These are phyloP conservation scores for Tetrahymena borealis DNA, from an alignment of 73 alveolate species.

Conservation along the genomic window DNA sequence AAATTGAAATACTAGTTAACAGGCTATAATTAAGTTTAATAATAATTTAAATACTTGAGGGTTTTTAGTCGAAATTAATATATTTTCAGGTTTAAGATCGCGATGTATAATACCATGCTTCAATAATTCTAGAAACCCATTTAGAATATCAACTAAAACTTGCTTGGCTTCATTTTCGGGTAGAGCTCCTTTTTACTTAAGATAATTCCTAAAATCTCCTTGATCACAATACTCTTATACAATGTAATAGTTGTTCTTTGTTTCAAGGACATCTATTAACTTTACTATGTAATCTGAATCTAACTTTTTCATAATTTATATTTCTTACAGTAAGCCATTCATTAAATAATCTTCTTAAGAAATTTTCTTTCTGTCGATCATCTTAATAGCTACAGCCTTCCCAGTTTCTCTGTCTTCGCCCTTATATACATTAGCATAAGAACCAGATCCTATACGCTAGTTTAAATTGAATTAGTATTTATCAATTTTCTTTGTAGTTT, in stretches of 20 bases:
- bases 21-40: neutral
- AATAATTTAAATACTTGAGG: neutral
- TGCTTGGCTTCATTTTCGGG: slow-evolving; percentile 29
- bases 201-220: slow-evolving; percentile 30
- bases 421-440: slow-evolving; percentile 23
- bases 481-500: neutral
- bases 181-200: neutral
- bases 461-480: neutral
- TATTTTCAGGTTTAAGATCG: slow-evolving; percentile 43
- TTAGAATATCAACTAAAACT: slow-evolving; percentile 13
- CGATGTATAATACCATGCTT: slow-evolving; percentile 42
- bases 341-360: slow-evolving; percentile 15
- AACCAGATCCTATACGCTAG: slow-evolving; percentile 11
- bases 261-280: slow-evolving; percentile 24
- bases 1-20: neutral
- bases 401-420: slow-evolving; percentile 17
- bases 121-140: slow-evolving; percentile 32
- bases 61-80: neutral
- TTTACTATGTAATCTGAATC: slow-evolving; percentile 21
- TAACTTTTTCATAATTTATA: slow-evolving; percentile 25
- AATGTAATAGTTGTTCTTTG: slow-evolving; percentile 23
- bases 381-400: slow-evolving; percentile 19
- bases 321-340: slow-evolving; percentile 29
- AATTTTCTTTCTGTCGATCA: slow-evolving; percentile 17
- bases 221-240: slow-evolving; percentile 32